Evolutionary conservation across 2,329 filamentous ascomycete genomes (phyloP), one percentile per base, ranked within the genome.

Genomic region (Fusarium acutatum): DNA sequence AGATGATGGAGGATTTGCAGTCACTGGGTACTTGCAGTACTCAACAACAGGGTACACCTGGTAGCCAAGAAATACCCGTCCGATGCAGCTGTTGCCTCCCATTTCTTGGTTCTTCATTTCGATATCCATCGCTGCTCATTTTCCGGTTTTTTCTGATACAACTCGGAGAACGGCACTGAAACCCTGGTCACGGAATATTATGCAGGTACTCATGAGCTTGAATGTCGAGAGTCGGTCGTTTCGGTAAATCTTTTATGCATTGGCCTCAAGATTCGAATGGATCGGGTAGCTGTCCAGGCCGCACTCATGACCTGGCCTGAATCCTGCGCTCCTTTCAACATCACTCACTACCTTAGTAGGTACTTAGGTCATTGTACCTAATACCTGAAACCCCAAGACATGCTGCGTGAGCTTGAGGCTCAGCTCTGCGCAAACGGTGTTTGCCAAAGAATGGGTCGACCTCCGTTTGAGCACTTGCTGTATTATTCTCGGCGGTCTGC

Each of bases 151-250:
- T 72, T 52, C 43, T 60, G 54, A 54, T 43, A 46, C 54, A 50
- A 28, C n/a, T 50, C 40, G 47, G 41, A 44, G 35, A 40, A 52
- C 49, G 59, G 54, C 43, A 60, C 49, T 52, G 54, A 61, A 52
- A 53, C 59, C 69, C 68, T 68, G 64, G 56, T 63, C 17, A 40
- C 50, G 44, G 58, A 60, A 60, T 43, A 57, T 58, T 57, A 72
- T 72, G 69, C 69, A 72, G 69, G 69, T 72, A 65, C 69, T 72
- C 44, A 26, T 37, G 59, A 57, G 47, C 41, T 64, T 56, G 24
- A 57, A 37, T 43, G 10, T 49, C 22, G 22, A 47, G 41, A 59
- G 38, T 40, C 34, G 26, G n/a, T 43, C 38, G 46, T 47, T 46
- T 63, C 34, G 52, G 34, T 30, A n/a, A 41, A 35, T 26, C 26